Conservation (phyloP, 805 yeast genomes). For the Debaryomyces hansenii region DNA sequence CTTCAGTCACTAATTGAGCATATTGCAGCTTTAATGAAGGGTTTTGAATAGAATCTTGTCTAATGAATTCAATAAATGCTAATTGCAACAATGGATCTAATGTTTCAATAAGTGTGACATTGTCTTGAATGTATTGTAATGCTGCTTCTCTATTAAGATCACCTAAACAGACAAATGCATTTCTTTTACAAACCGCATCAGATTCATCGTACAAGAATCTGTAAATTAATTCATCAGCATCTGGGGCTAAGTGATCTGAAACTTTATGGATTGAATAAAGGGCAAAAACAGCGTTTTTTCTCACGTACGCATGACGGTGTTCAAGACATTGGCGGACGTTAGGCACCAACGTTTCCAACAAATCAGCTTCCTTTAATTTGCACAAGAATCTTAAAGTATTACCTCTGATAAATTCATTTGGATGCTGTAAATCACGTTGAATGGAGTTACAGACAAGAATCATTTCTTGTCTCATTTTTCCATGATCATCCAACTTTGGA, state of each 20-base stretch:
- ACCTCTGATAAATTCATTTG: conserved; percentile 96
- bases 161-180: conserved; percentile 87
- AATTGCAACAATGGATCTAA: conserved; percentile 85
- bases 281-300: conserved; percentile 95
- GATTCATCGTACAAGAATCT: conserved; percentile 77
- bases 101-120: conserved; percentile 55
- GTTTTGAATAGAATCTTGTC: conserved; percentile 69
- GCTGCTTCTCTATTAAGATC: conserved; percentile 84
- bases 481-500: conserved; percentile 83
- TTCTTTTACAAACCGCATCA: conserved; percentile 92
- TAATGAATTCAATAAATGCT: conserved; percentile 87
- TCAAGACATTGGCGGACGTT: conserved; percentile 87
- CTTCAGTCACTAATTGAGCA: conserved; percentile 66
- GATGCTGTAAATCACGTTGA: conserved; percentile 96
- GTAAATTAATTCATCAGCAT: conserved; percentile 83
- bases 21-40: conserved; percentile 71
- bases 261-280: conserved; percentile 78
- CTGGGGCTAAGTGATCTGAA: conserved; percentile 87
- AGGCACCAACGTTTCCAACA: conserved; percentile 93
- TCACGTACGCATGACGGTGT: conserved; percentile 96
- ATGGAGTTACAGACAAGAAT: conserved; percentile 97
- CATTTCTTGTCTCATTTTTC: conserved; percentile 97
- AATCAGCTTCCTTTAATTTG: conserved; percentile 88
- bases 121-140: conserved; percentile 74
- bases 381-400: conserved; percentile 89